Base-by-base conservation (phyloP, 2,329 filamentous ascomycete genomes). In the Sporothrix curviconia region DNA sequence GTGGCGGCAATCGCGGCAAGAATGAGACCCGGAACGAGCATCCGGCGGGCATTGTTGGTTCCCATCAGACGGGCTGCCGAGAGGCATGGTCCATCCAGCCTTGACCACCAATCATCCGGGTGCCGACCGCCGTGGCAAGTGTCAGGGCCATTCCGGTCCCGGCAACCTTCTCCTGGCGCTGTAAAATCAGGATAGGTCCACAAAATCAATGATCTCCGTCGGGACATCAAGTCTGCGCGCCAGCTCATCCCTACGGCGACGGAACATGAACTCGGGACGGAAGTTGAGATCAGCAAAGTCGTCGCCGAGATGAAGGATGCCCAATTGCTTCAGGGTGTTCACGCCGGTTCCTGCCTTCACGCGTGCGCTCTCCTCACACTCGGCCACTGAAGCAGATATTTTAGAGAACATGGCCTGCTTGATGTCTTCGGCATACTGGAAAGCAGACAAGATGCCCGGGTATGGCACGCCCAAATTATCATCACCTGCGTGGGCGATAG, bases 81-180 rank as follows among this genome's bases (percentile, higher is more conserved):
- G 54, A 96, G 72, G 89, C 87, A 62, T 92, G 89, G 69, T 97
- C 92, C 64, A 96, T 76, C 91, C 92, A 97, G 52, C 88, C 86
- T 64, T 88, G 84, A 61, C 91, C 88, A 59, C 92, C 90, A 39
- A 99, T 76, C 67, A 94, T 79, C 49, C 90, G 82, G 50, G 87
- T 83, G 57, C 92, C 90, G 4, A 97, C 78, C 2, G 95, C 90
- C 57, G 90, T 92, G 9, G 89, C 89, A 36, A 96, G 82, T 1
- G 94, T 99, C 67, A 99, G 79, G 6, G 92, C 94, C 87, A 99
- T 92, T 62, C 94, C 89, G 3, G 92, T 95, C 39, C 92, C 90
- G 6, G 92, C 92, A 57, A 95, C 80, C 78, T 97, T 99, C 72
- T 99, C 94, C 70, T 97, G 92, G 55, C 85, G 82, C 67, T 96